A percentile compares a stretch with the other conserved stretches of the same genome.
These are phyloP conservation scores for Amanita molliuscula DNA, from an alignment of 768 basidiomycete species.

Conservation along the genomic window DNA sequence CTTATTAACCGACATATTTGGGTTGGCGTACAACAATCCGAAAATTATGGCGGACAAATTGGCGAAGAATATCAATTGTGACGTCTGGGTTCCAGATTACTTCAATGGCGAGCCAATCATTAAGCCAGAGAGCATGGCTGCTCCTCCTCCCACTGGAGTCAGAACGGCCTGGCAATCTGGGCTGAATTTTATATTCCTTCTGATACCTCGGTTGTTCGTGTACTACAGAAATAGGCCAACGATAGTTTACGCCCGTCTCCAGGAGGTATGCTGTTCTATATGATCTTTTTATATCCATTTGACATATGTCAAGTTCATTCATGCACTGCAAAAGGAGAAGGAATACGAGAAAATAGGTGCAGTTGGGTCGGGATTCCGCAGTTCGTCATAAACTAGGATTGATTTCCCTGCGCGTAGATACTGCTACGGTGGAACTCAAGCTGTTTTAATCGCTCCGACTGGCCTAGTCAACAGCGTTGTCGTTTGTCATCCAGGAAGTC, in stretches of 20 bases:
- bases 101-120: slow-evolving; percentile 38
- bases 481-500: slow-evolving; percentile 29
- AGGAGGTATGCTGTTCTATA: slow-evolving; percentile 16
- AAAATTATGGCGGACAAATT: slow-evolving; percentile 50
- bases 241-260: slow-evolving; percentile 20
- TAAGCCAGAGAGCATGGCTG: slow-evolving; percentile 13
- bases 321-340: slow-evolving; percentile 24
- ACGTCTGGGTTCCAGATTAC: slow-evolving; percentile 56
- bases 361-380: slow-evolving; percentile 23
- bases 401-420: slow-evolving; percentile 19
- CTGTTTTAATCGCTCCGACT: slow-evolving; percentile 26
- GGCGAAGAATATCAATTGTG: slow-evolving; percentile 36
- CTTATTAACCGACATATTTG: slow-evolving; percentile 48
- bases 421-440: slow-evolving; percentile 31
- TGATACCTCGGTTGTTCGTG: slow-evolving; percentile 17
- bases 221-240: slow-evolving; percentile 22
- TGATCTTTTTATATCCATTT: neutral
- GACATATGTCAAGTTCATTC: slow-evolving; percentile 22
- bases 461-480: slow-evolving; percentile 27
- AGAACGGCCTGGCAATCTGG: slow-evolving; percentile 18
- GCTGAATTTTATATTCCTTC: slow-evolving; percentile 16
- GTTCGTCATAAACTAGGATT: neutral
- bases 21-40: slow-evolving; percentile 38
- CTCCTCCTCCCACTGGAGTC: slow-evolving; percentile 23
- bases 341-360: slow-evolving; percentile 32